phyloP scores from a whole-genome alignment of 2,329 filamentous ascomycete genomes.

The Fusarium pseudoanthophilum region DNA sequence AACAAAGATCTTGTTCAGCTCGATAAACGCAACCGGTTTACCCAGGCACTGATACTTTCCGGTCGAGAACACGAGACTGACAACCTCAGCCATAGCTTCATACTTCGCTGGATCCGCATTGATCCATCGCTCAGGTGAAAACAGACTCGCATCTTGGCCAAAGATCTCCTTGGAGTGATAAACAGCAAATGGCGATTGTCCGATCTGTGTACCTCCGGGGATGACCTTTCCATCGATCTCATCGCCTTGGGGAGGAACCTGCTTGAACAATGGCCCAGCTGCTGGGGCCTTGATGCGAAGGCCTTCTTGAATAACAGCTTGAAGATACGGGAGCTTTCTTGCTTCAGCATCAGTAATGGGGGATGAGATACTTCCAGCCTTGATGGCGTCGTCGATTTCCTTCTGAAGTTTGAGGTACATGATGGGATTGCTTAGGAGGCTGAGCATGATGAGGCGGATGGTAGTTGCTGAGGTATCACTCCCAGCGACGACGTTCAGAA shows the following conservation, averaged over 20 bases:
- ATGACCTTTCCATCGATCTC: conserved; percentile 52
- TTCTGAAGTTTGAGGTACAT: conserved; percentile 58
- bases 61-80: conserved; percentile 52
- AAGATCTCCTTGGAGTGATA: conserved; percentile 48
- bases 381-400: conserved; percentile 62
- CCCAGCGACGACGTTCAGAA: conserved; percentile 51
- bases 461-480: conserved; percentile 52
- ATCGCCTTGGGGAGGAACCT: conserved; percentile 45
- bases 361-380: conserved; percentile 43
- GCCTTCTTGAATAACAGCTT: conserved; percentile 61
- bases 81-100: conserved; percentile 47
- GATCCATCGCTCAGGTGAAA: conserved; percentile 53
- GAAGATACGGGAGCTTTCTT: conserved; percentile 57
- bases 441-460: conserved; percentile 60
- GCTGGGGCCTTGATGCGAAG: conserved; percentile 59
- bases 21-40: conserved; percentile 51
- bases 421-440: conserved; percentile 61
- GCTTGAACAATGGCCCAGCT: conserved; percentile 50
- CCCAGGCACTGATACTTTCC: conserved; percentile 55
- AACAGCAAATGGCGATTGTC: conserved; percentile 47
- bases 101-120: conserved; percentile 46
- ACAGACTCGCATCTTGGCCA: conserved; percentile 49
- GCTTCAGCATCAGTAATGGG: conserved; percentile 49
- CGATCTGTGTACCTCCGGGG: conserved; percentile 47
- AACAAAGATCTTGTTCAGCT: conserved; percentile 52